These are phyloP conservation scores for Escallonia herrerae DNA, from an alignment of 129 eudicot genomes.

Conservation along the genomic window DNA sequence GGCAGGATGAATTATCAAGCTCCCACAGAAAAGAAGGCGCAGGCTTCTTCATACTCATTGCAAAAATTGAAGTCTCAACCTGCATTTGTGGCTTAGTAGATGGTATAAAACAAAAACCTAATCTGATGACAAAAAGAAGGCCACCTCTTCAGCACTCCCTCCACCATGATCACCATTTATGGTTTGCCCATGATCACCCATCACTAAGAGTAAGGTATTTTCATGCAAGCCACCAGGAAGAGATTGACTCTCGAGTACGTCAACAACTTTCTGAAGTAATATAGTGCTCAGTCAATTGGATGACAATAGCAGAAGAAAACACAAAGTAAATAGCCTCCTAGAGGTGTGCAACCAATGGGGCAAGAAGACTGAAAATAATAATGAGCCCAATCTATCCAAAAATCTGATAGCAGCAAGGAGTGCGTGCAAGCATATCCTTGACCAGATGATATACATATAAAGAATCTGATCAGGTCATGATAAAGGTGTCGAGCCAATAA, in stretches of 20 bases:
- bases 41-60: constrained; percentile 63
- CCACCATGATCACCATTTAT: constrained; percentile 98
- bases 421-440: no score
- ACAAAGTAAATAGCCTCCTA: neutral
- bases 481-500: no score
- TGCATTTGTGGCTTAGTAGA: constrained; percentile 27
- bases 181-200: constrained; percentile 99
- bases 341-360: neutral
- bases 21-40: constrained; percentile 34
- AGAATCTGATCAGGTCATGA: no score
- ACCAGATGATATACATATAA: no score
- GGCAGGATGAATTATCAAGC: constrained; percentile 57
- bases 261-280: constrained; percentile 66
- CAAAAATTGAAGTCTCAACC: constrained; percentile 96
- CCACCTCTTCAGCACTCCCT: constrained; percentile 93
- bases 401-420: neutral
- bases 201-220: constrained; percentile 84
- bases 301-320: neutral
- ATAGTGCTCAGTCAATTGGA: constrained; percentile 12
- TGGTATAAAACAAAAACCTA: neutral
- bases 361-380: neutral
- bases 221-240: constrained; percentile 83
- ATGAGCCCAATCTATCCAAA: neutral
- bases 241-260: constrained; percentile 62
- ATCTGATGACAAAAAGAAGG: constrained; percentile 3